These are phyloP conservation scores for Coelastrella sp. DNA, from an alignment of 139 green algal species.

Conservation along the genomic window DNA sequence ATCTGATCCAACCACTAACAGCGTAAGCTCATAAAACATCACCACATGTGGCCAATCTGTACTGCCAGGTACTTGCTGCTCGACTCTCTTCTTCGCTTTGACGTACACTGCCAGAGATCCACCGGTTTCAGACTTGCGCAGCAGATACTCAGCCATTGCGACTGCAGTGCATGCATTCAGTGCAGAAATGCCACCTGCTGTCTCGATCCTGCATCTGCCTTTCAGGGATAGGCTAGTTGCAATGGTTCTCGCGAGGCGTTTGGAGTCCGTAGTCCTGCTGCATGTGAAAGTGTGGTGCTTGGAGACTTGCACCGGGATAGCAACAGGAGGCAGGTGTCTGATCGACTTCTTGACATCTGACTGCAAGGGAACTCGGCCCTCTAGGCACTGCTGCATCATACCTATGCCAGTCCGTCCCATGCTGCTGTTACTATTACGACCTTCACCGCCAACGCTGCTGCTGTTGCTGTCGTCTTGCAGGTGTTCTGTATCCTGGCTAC, in stretches of 20 bases:
- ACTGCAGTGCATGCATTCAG: conserved; percentile 23
- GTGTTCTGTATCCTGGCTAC: not conserved
- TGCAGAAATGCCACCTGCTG: conserved; percentile 6
- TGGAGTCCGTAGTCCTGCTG: not conserved
- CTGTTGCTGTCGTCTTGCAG: not conserved
- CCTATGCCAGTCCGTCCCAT: not conserved
- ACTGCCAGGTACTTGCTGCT: not conserved
- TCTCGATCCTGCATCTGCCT: conserved; percentile 2
- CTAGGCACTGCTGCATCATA: conserved; percentile 8
- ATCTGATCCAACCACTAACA: not conserved
- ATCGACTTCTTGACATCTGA: not conserved
- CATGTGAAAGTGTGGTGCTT: not conserved
- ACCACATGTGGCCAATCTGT: not conserved
- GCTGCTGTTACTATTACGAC: too few relatives aligned
- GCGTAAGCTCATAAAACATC: conserved; percentile 9
- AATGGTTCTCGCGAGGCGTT: not conserved
- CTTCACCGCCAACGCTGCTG: not conserved
- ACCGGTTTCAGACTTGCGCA: not conserved
- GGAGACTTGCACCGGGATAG: not conserved
- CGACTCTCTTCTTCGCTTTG: not conserved
- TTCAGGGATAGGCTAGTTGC: not conserved
- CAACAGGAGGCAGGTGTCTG: conserved; percentile 11
- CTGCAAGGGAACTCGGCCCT: not conserved
- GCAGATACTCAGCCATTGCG: not conserved
- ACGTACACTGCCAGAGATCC: conserved; percentile 16